Evolutionary conservation across 1,284 basidiomycete genomes (phyloP), one percentile per base, ranked within the genome.

Genomic region (Rhodotorula mucilaginosa): DNA sequence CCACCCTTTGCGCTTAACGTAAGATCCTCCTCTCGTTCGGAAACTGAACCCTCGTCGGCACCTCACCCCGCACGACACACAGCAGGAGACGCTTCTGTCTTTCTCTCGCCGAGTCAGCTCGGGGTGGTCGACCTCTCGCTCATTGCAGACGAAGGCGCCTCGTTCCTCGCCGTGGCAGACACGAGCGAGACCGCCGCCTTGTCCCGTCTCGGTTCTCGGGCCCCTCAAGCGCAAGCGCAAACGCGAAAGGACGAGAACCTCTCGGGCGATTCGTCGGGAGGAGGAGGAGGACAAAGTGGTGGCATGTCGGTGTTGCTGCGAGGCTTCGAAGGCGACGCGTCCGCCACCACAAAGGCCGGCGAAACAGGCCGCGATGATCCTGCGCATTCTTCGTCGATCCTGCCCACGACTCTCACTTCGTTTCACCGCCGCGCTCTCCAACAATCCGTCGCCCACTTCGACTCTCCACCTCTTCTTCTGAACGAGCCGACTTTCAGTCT

Each of bases 71-170:
- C 16, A 10, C 29, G 8, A 51, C 1, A n/a, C 31, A 19, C 21
- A 56, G 13, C 58, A 65, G 70, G 63, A 3, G 61, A 71, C 46
- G 62, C 66, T 3, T 68, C 67, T 0, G 26, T 63, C 15, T 29
- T 63, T 39, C 31, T 59, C 26, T 58, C 61, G n/a, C 23, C 66
- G 3, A 31, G n/a, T 10, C 63, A 65, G 26, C 49, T 68, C 48
- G 60, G 44, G 16, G 62, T 59, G 1, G 67, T 39, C 57, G 70
- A 72, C 52, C 10, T 72, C 19, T 65, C 63, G 21, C 64, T 72
- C 39, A 66, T 72, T 47, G 64, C 51, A 15, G 67, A 72, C 57
- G 70, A 72, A 39, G 70, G 39, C 56, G 70, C 64, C 1, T 71
- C 70, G 19, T 71, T 71, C 67, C 60, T 68, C 31, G 23, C 49